Base-by-base conservation (phyloP, 805 yeast genomes). In the Lipomyces orientalis region DNA sequence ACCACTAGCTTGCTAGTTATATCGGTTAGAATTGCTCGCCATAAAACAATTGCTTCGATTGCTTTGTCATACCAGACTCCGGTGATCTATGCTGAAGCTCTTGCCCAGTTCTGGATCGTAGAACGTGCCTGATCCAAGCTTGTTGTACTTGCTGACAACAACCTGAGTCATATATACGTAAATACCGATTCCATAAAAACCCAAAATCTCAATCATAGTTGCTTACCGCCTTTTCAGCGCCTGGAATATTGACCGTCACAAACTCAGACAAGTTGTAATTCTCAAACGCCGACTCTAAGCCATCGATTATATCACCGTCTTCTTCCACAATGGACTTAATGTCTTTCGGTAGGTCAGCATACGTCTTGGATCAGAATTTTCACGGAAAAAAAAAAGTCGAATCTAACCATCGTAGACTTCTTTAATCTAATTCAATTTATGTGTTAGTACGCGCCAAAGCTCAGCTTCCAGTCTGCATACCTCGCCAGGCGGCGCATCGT, bases 401-500 rank as follows among this genome's bases (percentile, higher is more conserved):
- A 35, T 54, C 33, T n/a, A 71, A 78, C 81, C 81, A 54, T 76
- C 75, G n/a, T 75, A 69, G 33, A 80, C 83, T 10, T 77, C 72
- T 43, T 64, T 61, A 31, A 71, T 56, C 73, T 71, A 34, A 10
- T 22, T 7, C 25, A 55, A 39, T 19, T 12, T 55, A 4, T 12
- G 68, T 43, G 29, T 22, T 57, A 29, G 62, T 22, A 9, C 25
- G n/a, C 55, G 22, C 8, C 25, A 3, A 10, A 59, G 19, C 60
- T 4, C 5, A 52, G 25, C 7, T 6, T 52, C 9, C 29, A 52
- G 10, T 31, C 14, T 7, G 34, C 55, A 70, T 54, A 82, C 82
- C 75, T 84, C 86, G 22, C 89, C 89, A 6, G 88, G 86, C 25
- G 89, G 88, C 2, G 88, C 83, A 63, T 86, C 88, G 37, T 76